These are phyloP conservation scores for Globisporangium nagaii DNA, from an alignment of 352 stramenopile genomes.

Conservation along the genomic window DNA sequence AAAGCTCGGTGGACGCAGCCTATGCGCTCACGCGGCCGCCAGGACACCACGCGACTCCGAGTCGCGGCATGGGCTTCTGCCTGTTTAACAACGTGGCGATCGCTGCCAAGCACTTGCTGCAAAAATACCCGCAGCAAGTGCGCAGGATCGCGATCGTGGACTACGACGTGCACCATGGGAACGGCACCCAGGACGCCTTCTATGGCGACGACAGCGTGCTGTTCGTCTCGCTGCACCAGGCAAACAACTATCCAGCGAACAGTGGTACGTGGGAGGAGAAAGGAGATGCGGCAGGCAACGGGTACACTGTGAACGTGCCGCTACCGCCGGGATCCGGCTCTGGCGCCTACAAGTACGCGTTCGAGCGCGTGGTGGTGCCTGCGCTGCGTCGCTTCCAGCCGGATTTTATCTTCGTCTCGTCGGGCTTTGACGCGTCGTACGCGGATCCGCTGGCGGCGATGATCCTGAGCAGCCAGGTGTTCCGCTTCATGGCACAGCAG, in stretches of 20 bases:
- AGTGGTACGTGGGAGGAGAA: conserved; percentile 39
- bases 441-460: conserved; percentile 78
- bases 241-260: conserved; percentile 75
- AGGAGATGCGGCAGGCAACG: conserved; percentile 28
- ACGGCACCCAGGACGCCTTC: conserved; percentile 93
- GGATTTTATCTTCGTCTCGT: conserved; percentile 75
- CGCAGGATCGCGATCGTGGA: conserved; percentile 92
- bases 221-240: conserved; percentile 77
- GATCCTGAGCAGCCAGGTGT: conserved; percentile 76
- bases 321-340: conserved; percentile 71
- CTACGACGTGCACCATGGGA: conserved; percentile 95
- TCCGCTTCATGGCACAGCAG: conserved; percentile 55
- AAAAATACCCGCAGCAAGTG: conserved; percentile 60
- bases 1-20: conserved; percentile 25
- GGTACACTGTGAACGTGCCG: conserved; percentile 82
- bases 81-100: conserved; percentile 73
- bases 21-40: conserved; percentile 69
- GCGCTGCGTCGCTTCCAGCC: conserved; percentile 64
- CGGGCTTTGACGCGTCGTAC: conserved; percentile 76
- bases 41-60: conserved; percentile 57
- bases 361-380: conserved; percentile 62
- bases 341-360: conserved; percentile 68
- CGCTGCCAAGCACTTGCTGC: conserved; percentile 38
- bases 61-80: conserved; percentile 67
- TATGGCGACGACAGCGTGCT: conserved; percentile 68